Conservation (phyloP, 306 rosid genomes). For the Acacia acuminata region DNA sequence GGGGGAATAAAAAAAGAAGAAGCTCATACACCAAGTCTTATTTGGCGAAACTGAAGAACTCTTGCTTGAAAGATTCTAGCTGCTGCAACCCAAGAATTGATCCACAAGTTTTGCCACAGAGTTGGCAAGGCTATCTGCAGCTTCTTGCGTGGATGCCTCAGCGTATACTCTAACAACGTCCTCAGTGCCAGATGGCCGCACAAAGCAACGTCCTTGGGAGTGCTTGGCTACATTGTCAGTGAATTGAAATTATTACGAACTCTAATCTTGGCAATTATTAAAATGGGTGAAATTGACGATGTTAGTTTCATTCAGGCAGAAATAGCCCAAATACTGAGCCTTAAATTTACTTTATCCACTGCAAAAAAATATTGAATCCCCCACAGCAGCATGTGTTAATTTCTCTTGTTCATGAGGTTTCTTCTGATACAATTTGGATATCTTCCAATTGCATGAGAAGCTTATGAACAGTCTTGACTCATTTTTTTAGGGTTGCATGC, state of each 20-base stretch:
- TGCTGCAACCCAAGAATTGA: slow-evolving; percentile 55
- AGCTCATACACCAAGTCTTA: neutral
- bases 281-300: slow-evolving; percentile 20
- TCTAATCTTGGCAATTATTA: slow-evolving; percentile 4
- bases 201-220: slow-evolving; percentile 80
- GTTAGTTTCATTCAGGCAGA: neutral
- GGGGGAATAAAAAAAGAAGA: too few relatives aligned
- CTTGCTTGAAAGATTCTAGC: neutral
- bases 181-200: slow-evolving; percentile 95
- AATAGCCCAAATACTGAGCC: neutral
- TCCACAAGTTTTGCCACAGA: slow-evolving; percentile 66
- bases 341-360: neutral
- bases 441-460: too few relatives aligned
- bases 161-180: slow-evolving; percentile 92
- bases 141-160: slow-evolving; percentile 78
- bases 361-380: neutral
- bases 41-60: neutral
- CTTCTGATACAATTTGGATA: too few relatives aligned
- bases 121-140: slow-evolving; percentile 72
- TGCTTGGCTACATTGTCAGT: slow-evolving; percentile 57
- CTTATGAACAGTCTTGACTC: too few relatives aligned
- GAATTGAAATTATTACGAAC: slow-evolving; percentile 15
- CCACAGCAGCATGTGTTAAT: neutral
- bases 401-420: too few relatives aligned
- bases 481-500: too few relatives aligned